Evolutionary conservation across 1,284 basidiomycete genomes (phyloP), one percentile per base, ranked within the genome.

Genomic region (Heterobasidion parviporum): DNA sequence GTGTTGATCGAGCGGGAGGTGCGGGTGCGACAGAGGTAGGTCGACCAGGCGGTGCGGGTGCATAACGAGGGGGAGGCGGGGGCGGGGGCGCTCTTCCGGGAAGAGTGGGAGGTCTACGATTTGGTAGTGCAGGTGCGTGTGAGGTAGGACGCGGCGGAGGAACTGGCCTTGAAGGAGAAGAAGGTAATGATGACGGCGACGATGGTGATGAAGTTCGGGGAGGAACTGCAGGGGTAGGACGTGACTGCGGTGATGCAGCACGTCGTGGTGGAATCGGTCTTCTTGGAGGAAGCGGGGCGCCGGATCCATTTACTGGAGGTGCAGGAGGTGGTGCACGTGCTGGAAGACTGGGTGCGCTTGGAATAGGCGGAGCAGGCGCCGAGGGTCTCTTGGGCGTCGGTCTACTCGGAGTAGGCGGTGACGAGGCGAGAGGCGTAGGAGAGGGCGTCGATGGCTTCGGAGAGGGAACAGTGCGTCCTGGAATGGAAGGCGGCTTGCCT

Each of bases 401-500:
- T 47, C 65, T 65, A 33, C 8, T 50, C 15, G 48, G 16, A 50
- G 48, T n/a, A 10, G 48, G 7, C 14, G 68, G 68, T 26, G 69
- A 67, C 18, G 66, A 55, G 26, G 26, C 26, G 26, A 1, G 26
- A 26, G 26, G 26, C 1, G 64, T 57, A 4, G 60, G 52, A 8
- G 64, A 61, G 8, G 68, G 69, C 10, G 68, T 63, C 50, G 70
- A 60, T 26, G 68, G 62, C 43, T 67, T 63, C 44, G 73, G 60
- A 32, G 71, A 58, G 32, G 73, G 64, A 3, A 65, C 64, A 54
- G 74, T 70, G 45, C 80, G 75, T 58, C 76, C 81, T 2, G 88
- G 85, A 50, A 92, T 74, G 1, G 78, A 71, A 1, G 89, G 89
- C 3, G 88, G 82, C 65, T 79, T 88, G 12, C 79, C 84, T 1